phyloP scores from a whole-genome alignment of 805 yeast species.

The Lipomyces sp. region DNA sequence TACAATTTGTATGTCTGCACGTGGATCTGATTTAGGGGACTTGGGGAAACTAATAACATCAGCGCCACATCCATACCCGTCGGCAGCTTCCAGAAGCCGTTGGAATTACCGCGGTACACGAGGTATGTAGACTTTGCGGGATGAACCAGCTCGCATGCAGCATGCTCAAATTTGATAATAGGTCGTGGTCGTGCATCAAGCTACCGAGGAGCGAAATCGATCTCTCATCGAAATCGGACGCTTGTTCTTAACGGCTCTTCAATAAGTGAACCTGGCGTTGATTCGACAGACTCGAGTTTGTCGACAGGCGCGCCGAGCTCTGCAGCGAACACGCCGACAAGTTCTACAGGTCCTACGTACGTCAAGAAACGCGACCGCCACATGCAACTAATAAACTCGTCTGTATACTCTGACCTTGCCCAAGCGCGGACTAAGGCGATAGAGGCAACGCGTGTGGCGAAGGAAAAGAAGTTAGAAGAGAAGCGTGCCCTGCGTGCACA shows the following conservation, averaged over 20 bases:
- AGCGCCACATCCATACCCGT: slow-evolving; percentile 1
- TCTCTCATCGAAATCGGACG: slow-evolving; percentile 35
- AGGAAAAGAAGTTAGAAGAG: slow-evolving; percentile 33
- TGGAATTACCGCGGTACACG: neutral
- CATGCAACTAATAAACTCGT: slow-evolving; percentile 37
- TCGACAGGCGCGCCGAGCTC: neutral
- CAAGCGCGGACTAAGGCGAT: slow-evolving; percentile 37
- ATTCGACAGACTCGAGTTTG: slow-evolving; percentile 1
- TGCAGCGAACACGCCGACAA: neutral
- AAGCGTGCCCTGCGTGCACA: slow-evolving; percentile 27
- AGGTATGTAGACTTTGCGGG: neutral
- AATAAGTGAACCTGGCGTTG: neutral
- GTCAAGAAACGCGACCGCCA: slow-evolving; percentile 38
- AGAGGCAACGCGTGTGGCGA: slow-evolving; percentile 33
- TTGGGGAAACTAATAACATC: neutral
- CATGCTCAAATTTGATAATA: neutral
- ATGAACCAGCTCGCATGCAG: neutral
- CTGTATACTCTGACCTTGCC: slow-evolving; percentile 32
- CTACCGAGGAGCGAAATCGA: slow-evolving; percentile 16
- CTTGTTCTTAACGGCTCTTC: slow-evolving; percentile 27
- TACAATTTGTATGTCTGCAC: neutral
- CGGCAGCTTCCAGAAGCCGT: neutral
- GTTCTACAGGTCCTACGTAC: slow-evolving; percentile 10
- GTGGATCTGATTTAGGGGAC: neutral
- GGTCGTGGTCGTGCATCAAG: slow-evolving; percentile 31